Base-by-base conservation (phyloP, 805 yeast genomes). In the Wickerhamiella slavikovae region DNA sequence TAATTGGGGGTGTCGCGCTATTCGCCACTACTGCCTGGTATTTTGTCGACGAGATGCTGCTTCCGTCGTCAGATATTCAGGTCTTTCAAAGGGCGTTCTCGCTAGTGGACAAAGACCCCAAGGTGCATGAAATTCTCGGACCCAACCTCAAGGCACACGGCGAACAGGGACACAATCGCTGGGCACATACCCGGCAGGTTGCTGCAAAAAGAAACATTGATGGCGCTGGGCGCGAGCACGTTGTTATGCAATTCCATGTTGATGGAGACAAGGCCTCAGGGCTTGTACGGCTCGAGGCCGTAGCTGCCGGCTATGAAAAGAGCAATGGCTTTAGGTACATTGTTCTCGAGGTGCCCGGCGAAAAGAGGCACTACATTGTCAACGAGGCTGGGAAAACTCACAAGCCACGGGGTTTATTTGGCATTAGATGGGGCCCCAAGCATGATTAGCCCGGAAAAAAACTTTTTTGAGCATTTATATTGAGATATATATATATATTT, bases 31-130 rank as follows among this genome's bases (percentile, higher is more conserved):
- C 82, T 14, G 58, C 78, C 6, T 83, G 78, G 49, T 61, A 79
- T 37, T 66, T 82, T 15, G 63, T 75, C n/a, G 60, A 73, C 8
- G 94, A 83, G 47, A 54, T 83, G 19, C 68, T 79, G 39, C 64
- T 83, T 28, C 94, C 95, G 7, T 73, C 91, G 1, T 92, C 93
- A 15, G 94, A 83, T 46, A 83, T 93, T 0, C 76, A 74, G 38
- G 68, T 91, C 2, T 83, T 83, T 58, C 82, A 83, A 54, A 66
- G 79, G 41, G 91, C 92, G 2, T 82, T 82, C 19, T 64, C 67
- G 9, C 54, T 77, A 41, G 66, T 80, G 22, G 85, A 83, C 45
- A 58, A 71, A 35, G 78, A 74, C 48, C 61, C 62, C 28, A 50
- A 49, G 22, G 71, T 75, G 3, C 71, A 71, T 40, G 54, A 58